Percentiles rank a stretch among this genome's conserved stretches.
phyloP scores from a whole-genome alignment of 75 land plant genomes.

The Picea glauca region DNA sequence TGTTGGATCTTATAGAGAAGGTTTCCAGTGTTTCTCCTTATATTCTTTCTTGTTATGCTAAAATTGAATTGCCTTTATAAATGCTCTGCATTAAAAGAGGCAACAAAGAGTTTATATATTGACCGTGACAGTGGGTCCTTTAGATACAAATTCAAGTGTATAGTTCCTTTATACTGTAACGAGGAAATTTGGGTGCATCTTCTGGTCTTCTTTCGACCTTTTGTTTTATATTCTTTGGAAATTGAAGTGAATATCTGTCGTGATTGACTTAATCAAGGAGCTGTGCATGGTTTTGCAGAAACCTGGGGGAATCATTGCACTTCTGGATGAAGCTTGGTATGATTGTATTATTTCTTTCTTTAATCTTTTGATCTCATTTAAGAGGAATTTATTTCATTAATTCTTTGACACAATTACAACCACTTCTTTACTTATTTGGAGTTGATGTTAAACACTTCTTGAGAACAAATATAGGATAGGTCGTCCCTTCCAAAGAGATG shows the following conservation, averaged over 20 bases:
- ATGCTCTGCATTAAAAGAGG: neutral
- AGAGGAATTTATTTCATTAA: neutral
- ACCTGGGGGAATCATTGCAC: constrained; percentile 68
- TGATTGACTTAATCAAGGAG: neutral
- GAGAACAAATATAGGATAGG: no score
- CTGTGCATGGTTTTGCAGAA: constrained; percentile 32
- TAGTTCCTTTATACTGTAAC: neutral
- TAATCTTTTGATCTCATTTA: neutral
- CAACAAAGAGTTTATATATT: neutral
- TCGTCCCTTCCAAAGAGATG: no score
- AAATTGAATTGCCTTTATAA: neutral
- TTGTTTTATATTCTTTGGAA: neutral
- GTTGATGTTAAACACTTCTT: neutral
- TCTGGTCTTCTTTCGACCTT: neutral
- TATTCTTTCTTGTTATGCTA: neutral
- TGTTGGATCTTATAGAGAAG: constrained; percentile 86
- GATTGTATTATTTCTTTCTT: neutral
- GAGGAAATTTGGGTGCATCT: neutral
- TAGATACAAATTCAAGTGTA: neutral
- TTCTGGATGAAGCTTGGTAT: constrained; percentile 78
- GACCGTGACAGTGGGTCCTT: neutral
- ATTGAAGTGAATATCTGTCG: neutral
- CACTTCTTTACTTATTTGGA: neutral
- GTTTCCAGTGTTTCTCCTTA: constrained; percentile 17
- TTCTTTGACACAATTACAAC: neutral